Conservation (phyloP, 805 yeast genomes). For the Pichia heedii region DNA sequence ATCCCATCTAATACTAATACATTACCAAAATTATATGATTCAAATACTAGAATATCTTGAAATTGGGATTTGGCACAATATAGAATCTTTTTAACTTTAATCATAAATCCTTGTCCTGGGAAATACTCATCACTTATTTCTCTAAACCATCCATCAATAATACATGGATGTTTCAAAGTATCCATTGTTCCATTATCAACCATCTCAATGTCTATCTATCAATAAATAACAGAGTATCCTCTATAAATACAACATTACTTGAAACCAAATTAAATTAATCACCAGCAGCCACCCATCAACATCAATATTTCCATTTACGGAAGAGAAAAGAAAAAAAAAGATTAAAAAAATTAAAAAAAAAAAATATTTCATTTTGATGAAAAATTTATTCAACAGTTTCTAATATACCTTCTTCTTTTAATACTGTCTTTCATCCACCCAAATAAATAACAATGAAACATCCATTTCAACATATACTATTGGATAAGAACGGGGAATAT, state of each 20-base stretch:
- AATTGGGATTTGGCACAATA: conserved; percentile 58
- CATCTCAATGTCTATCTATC: too few species aligned
- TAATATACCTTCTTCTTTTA: too few species aligned
- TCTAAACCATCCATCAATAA: conserved; percentile 71
- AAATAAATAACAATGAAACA: conserved; percentile 42
- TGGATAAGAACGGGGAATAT: conserved; percentile 36
- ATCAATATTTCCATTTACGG: too few species aligned
- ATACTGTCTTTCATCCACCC: not conserved
- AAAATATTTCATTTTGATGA: too few species aligned
- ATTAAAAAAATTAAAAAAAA: too few species aligned
- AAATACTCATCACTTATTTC: conserved; percentile 63
- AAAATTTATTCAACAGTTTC: too few species aligned
- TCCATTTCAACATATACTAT: conserved; percentile 53
- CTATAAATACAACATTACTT: too few species aligned
- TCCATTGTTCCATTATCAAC: not conserved
- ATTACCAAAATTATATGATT: conserved; percentile 70
- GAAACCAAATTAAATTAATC: too few species aligned
- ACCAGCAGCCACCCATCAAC: too few species aligned
- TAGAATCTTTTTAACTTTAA: conserved; percentile 56
- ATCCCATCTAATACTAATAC: conserved; percentile 86
- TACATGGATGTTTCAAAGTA: conserved; percentile 35
- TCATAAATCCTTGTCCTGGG: conserved; percentile 80
- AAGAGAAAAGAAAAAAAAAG: too few species aligned
- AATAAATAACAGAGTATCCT: too few species aligned
- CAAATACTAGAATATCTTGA: conserved; percentile 78